These are phyloP conservation scores for Linaria vulgaris DNA, from an alignment of 257 asterid genomes.

Conservation along the genomic window DNA sequence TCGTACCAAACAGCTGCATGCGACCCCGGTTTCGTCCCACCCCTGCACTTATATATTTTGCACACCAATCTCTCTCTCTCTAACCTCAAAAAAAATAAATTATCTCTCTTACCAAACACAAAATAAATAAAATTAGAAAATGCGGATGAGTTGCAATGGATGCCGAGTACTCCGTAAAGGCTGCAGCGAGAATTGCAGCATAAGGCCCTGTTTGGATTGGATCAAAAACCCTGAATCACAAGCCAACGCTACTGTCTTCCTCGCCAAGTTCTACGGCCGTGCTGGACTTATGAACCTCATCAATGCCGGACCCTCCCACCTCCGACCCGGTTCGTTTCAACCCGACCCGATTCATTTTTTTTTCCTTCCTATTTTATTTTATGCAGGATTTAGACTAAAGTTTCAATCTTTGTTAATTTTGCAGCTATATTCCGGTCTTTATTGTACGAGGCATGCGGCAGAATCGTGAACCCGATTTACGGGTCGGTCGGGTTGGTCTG, in stretches of 20 bases:
- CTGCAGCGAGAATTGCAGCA: conserved; percentile 70
- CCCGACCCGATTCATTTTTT: not conserved
- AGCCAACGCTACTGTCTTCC: conserved; percentile 82
- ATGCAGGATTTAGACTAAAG: too few species aligned
- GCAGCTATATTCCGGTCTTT: conserved; percentile 75
- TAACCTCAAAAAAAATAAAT: not conserved
- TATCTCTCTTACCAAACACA: not conserved
- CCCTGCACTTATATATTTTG: not conserved
- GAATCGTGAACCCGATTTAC: conserved; percentile 77
- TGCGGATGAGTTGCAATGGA: conserved; percentile 89
- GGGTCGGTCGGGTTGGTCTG: conserved; percentile 82
- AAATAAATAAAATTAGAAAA: conserved; percentile 21
- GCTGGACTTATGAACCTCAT: conserved; percentile 83
- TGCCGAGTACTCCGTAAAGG: conserved; percentile 85
- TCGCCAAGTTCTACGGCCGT: conserved; percentile 89
- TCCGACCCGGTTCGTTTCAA: conserved; percentile 61
- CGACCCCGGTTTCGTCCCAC: conserved; percentile 37
- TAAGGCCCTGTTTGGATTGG: conserved; percentile 80
- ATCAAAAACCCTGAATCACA: conserved; percentile 63
- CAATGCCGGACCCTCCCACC: conserved; percentile 68
- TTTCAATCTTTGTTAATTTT: too few species aligned
- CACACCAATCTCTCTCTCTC: conserved; percentile 1
- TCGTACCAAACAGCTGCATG: conserved; percentile 40
- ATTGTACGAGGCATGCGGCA: conserved; percentile 81
- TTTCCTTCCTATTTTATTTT: too few species aligned